Evolutionary conservation across 2,329 filamentous ascomycete genomes (phyloP), one percentile per base, ranked within the genome.

Genomic region (Beauveria australis): DNA sequence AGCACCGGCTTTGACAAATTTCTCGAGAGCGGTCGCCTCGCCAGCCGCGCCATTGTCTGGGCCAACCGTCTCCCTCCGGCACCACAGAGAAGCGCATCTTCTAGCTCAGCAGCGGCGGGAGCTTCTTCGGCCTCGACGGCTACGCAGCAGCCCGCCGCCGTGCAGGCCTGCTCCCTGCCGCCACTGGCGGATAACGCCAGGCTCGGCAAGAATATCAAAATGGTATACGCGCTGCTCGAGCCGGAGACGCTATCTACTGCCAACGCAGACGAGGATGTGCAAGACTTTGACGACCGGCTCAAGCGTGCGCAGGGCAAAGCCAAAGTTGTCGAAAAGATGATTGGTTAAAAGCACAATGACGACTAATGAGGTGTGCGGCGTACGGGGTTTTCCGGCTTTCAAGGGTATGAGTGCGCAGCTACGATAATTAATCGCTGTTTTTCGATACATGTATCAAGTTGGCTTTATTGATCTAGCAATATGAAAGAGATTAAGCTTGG

Each of bases 1-100:
- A 89, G 95, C 71, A 94, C 92, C 65, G 93, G 92, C 0, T 97
- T 94, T 67, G 91, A 96, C 68, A 97, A 96, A 75, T 97, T 95
- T 69, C 71, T 89, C 47, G 87, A 91, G 64, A 83, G 91, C 72
- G 93, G 93, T 2, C 81, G 82, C 62, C 75, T 97, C 37, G 88
- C 93, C 67, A 90, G 91, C 49, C 87, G 86, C 68, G 86, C 91
- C 16, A 76, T 89, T 26, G 80, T 97, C n/a, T 97, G 93, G 92
- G 86, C 87, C 14, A 89, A 89, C 63, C 81, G 92, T 59, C 74
- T 92, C 12, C 78, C 71, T 1, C 8, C 41, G 14, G 44, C 22
- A 22, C 22, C 56, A 9, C 53, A 59, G 14, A 10, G 48, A 64
- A 60, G 30, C 33, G 22, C 18, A 9, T 24, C 33, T 22, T 26